A percentile compares a stretch with the other conserved stretches of the same genome.
Conservation (phyloP, 2,329 filamentous ascomycete species). For the Trichoderma sp. region DNA sequence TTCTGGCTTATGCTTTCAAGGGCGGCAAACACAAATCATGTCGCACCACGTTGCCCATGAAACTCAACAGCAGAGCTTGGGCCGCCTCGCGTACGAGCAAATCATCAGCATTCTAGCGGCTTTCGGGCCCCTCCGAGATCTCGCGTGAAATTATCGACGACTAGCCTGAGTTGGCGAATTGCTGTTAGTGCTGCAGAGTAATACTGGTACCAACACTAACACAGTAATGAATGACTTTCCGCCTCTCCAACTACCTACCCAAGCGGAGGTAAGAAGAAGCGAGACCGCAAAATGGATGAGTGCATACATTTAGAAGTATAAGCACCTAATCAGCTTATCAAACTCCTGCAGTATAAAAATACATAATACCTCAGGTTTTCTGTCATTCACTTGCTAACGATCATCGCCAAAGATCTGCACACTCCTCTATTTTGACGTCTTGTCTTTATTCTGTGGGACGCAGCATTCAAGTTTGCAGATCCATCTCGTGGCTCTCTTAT, state of each 20-base stretch:
- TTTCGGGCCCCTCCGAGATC: background rate
- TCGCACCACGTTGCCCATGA: conserved; percentile 11
- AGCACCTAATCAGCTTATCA: too few relatives aligned
- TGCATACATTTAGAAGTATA: too few relatives aligned
- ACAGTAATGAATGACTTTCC: background rate
- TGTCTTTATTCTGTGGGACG: background rate
- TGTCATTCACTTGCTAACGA: background rate
- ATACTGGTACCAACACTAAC: background rate
- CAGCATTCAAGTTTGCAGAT: background rate
- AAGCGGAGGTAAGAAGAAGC: too few relatives aligned
- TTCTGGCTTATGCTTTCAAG: background rate
- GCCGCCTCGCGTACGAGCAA: background rate
- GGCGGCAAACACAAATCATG: background rate
- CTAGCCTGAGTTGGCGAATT: background rate
- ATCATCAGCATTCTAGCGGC: background rate
- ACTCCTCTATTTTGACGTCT: background rate
- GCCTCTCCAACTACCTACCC: background rate
- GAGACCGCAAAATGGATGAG: too few relatives aligned
- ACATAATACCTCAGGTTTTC: too few relatives aligned
- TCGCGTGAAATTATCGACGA: background rate
- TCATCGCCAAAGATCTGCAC: background rate
- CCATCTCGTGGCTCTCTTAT: background rate
- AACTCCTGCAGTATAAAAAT: too few relatives aligned
- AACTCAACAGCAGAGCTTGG: background rate
- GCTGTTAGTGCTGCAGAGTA: background rate